Conservation (phyloP, 2,329 filamentous ascomycete genomes). For the Colletotrichum liaoningense region DNA sequence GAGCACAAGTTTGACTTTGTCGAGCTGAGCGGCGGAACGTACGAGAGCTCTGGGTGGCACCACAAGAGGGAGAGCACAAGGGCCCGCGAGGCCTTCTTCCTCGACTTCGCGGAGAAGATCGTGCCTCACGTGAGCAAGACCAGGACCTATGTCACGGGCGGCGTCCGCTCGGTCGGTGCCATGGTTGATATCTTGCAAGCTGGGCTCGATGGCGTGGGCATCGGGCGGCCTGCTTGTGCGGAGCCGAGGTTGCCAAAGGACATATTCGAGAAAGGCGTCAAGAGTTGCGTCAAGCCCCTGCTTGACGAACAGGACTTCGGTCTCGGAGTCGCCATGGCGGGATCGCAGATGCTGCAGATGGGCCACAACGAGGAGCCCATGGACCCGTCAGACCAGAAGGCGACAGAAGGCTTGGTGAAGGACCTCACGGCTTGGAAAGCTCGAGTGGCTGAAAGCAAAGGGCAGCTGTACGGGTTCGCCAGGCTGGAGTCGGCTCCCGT, state of each 20-base stretch:
- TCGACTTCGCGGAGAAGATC: conserved; percentile 68
- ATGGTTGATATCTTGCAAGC: conserved; percentile 67
- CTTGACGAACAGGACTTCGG: conserved; percentile 1
- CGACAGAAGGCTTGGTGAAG: neutral
- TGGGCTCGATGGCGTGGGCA: conserved; percentile 66
- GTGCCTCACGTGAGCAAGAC: conserved; percentile 53
- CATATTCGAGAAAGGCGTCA: neutral
- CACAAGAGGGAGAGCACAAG: conserved; percentile 64
- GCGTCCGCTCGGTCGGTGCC: conserved; percentile 63
- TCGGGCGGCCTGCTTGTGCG: conserved; percentile 52
- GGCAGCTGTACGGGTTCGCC: neutral
- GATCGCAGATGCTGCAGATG: neutral
- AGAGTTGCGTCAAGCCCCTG: neutral
- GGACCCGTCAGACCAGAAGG: neutral
- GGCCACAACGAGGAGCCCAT: neutral
- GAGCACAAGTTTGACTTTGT: conserved; percentile 64
- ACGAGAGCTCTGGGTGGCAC: conserved; percentile 62
- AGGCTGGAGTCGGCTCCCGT: neutral
- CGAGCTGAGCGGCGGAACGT: conserved; percentile 70
- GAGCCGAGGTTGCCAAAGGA: conserved; percentile 38
- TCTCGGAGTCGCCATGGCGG: neutral
- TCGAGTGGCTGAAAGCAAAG: neutral
- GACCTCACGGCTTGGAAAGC: neutral
- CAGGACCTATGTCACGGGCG: conserved; percentile 68
- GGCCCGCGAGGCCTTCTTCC: conserved; percentile 68